Evolutionary conservation across 805 yeast genomes (phyloP).

Genomic region (Saccharomycopsis lassenensis): DNA sequence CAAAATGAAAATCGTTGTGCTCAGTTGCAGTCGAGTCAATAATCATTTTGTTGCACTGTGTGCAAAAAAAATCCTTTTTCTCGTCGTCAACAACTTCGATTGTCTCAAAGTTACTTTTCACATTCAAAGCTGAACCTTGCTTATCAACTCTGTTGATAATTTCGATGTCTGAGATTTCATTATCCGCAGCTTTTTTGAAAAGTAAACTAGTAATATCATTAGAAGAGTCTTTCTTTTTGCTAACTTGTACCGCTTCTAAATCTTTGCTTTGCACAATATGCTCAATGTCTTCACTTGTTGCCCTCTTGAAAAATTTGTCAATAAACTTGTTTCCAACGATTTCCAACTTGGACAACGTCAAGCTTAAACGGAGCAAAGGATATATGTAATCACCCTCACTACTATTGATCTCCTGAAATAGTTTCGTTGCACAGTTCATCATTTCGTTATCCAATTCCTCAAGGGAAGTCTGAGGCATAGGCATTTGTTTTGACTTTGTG

Average conservation of each 20-base stretch:
- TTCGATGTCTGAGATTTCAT: neutral
- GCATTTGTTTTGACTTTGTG: constrained; percentile 11
- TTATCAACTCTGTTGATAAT: neutral
- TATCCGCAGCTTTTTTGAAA: neutral
- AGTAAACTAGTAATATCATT: too few relatives aligned
- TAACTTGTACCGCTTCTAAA: too few relatives aligned
- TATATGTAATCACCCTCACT: constrained; percentile 28
- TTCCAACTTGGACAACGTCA: constrained; percentile 46
- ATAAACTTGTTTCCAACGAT: constrained; percentile 23
- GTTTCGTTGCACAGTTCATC: constrained; percentile 26
- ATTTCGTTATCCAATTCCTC: constrained; percentile 21
- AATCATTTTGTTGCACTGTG: constrained; percentile 4
- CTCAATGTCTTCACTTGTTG: neutral
- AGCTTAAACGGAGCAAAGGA: constrained; percentile 40
- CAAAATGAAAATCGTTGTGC: constrained; percentile 18
- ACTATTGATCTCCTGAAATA: constrained; percentile 36
- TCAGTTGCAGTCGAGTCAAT: constrained; percentile 4
- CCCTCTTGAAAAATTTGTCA: constrained; percentile 11
- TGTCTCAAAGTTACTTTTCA: too few relatives aligned
- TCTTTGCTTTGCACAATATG: too few relatives aligned
- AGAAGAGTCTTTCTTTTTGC: neutral
- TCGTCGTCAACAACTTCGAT: neutral
- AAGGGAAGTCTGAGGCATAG: constrained; percentile 6
- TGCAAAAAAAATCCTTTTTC: constrained; percentile 9
- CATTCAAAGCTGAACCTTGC: too few relatives aligned